Evolutionary conservation across 495 filamentous ascomycete genomes (phyloP).

Genomic region (Penicillium soppii): DNA sequence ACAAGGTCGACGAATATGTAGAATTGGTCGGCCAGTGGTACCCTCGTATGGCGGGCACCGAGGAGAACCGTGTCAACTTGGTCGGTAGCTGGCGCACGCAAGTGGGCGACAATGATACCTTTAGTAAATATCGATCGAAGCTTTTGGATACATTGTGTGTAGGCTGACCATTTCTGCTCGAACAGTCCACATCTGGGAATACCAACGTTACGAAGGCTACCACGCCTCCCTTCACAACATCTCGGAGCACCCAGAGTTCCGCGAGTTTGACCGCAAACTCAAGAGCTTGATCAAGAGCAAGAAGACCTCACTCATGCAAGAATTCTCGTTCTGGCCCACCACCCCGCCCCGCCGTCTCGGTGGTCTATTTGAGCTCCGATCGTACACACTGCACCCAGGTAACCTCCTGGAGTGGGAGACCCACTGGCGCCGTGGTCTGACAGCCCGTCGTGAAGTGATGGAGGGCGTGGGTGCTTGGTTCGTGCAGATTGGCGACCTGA

Average conservation of each 20-base stretch:
- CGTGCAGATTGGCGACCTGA: conserved; percentile 94
- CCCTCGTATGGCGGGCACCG: conserved; percentile 73
- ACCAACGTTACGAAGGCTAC: conserved; percentile 94
- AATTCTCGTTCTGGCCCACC: conserved; percentile 99
- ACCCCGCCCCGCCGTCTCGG: conserved; percentile 85
- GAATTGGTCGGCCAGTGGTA: conserved; percentile 92
- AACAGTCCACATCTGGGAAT: conserved; percentile 96
- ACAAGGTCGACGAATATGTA: conserved; percentile 93
- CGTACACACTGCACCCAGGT: conserved; percentile 93
- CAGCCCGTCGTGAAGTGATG: conserved; percentile 92
- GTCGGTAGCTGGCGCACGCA: conserved; percentile 99
- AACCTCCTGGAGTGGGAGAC: conserved; percentile 98
- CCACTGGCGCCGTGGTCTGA: conserved; percentile 92
- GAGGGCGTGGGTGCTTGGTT: conserved; percentile 99
- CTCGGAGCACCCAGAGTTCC: conserved; percentile 73
- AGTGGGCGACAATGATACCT: conserved; percentile 96
- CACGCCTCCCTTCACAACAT: conserved; percentile 88
- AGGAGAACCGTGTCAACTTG: conserved; percentile 89
- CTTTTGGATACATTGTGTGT: neutral
- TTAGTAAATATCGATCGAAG: conserved; percentile 57
- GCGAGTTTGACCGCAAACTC: conserved; percentile 77
- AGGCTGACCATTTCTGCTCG: neutral
- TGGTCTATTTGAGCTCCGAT: conserved; percentile 93
- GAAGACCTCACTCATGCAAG: conserved; percentile 92
- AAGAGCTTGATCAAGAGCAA: conserved; percentile 78